phyloP scores from a whole-genome alignment of 2,329 filamentous ascomycete genomes.

The Phoma sp. region DNA sequence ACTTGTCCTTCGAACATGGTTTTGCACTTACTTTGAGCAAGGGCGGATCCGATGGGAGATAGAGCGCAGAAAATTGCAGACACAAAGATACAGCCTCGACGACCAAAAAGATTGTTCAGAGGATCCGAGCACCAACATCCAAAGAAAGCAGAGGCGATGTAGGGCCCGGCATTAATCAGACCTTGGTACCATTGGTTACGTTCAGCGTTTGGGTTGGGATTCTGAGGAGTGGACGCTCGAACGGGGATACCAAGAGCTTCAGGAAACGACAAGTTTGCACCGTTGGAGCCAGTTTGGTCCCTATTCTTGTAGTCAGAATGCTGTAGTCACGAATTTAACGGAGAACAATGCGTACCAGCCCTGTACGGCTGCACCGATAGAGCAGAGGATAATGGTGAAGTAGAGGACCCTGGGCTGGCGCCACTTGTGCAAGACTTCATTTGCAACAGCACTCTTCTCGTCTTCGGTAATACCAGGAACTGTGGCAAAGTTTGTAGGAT shows the following conservation, averaged over 20 bases:
- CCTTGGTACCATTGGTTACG: conserved; percentile 32
- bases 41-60: conserved; percentile 25
- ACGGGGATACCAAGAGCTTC: conserved; percentile 57
- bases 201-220: conserved; percentile 20
- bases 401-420: conserved; percentile 64
- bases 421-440: conserved; percentile 62
- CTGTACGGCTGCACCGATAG: conserved; percentile 68
- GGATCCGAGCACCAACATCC: conserved; percentile 32
- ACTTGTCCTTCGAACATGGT: conserved; percentile 4
- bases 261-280: conserved; percentile 66
- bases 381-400: conserved; percentile 70
- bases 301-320: neutral
- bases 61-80: conserved; percentile 29
- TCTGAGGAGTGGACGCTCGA: neutral
- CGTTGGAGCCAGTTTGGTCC: conserved; percentile 58
- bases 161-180: conserved; percentile 29
- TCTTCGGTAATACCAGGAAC: conserved; percentile 26
- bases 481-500: conserved; percentile 21
- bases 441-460: conserved; percentile 23
- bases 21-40: conserved; percentile 24
- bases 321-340: neutral
- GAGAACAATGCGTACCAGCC: conserved; percentile 60
- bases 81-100: conserved; percentile 30
- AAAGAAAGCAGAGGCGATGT: conserved; percentile 21
- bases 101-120: conserved; percentile 30